Conservation (phyloP, 2,329 filamentous ascomycete genomes). For the Domatiomyces catenatus region DNA sequence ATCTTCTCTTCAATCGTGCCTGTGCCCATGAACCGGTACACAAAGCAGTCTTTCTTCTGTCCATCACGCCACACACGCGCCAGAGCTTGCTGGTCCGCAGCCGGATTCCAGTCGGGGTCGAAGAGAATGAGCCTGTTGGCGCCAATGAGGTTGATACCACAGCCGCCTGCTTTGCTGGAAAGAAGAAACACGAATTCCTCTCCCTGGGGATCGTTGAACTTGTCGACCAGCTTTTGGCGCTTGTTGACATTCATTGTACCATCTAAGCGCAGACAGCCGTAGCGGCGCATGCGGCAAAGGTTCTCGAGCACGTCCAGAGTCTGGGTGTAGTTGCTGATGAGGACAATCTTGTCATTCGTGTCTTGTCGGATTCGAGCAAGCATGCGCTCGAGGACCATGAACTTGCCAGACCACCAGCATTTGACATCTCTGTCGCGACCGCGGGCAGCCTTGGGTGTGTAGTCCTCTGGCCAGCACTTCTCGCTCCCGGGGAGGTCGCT, state of each 20-base stretch:
- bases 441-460: conserved; percentile 69
- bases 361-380: conserved; percentile 86
- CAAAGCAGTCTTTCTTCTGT: conserved; percentile 98
- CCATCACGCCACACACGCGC: conserved; percentile 97
- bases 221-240: conserved; percentile 90
- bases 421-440: conserved; percentile 86
- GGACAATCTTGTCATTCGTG: conserved; percentile 96
- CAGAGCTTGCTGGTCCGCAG: conserved; percentile 89
- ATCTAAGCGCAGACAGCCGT: conserved; percentile 78
- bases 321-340: conserved; percentile 97
- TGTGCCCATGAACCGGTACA: conserved; percentile 97
- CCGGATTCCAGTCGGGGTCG: conserved; percentile 95
- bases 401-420: conserved; percentile 93
- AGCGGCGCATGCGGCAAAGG: conserved; percentile 68
- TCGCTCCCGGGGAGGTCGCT: conserved; percentile 81
- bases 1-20: conserved; percentile 99
- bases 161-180: conserved; percentile 90
- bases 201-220: conserved; percentile 87
- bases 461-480: conserved; percentile 66
- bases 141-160: conserved; percentile 87
- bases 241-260: conserved; percentile 98
- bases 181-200: conserved; percentile 89
- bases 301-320: conserved; percentile 89
- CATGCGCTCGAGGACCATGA: conserved; percentile 97
- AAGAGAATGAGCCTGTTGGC: conserved; percentile 91